Percentiles rank a stretch among this genome's conserved stretches.
These are phyloP conservation scores for Pittosporum tobira DNA, from an alignment of 129 eudicot genomes.

Conservation along the genomic window DNA sequence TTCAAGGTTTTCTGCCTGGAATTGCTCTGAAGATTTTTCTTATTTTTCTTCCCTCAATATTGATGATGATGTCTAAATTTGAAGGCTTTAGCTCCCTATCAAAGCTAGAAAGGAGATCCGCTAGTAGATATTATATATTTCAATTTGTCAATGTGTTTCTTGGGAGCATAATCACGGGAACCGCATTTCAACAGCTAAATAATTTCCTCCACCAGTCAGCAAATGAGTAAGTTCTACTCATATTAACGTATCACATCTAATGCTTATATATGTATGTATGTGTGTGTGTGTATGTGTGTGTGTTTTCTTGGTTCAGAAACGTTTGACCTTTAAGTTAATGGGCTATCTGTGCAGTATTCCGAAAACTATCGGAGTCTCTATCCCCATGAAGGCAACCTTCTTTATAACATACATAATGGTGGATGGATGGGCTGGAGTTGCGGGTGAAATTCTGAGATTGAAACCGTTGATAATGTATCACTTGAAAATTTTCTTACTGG, in stretches of 20 bases:
- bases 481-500: slow-evolving; percentile 61
- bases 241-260: neutral
- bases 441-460: slow-evolving; percentile 68
- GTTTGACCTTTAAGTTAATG: neutral
- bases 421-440: slow-evolving; percentile 96
- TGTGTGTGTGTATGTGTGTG: neutral
- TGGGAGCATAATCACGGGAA: slow-evolving; percentile 73
- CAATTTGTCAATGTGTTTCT: slow-evolving; percentile 65
- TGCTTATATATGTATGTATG: neutral
- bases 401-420: slow-evolving; percentile 70
- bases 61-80: slow-evolving; percentile 74
- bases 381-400: slow-evolving; percentile 82
- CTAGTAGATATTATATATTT: slow-evolving; percentile 51
- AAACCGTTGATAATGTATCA: slow-evolving; percentile 65
- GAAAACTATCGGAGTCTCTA: slow-evolving; percentile 56
- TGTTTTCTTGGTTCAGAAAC: neutral
- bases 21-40: slow-evolving; percentile 69
- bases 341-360: slow-evolving; percentile 42
- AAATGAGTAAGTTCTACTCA: slow-evolving; percentile 38
- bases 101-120: slow-evolving; percentile 68
- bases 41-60: slow-evolving; percentile 48
- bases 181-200: slow-evolving; percentile 63
- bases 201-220: slow-evolving; percentile 58
- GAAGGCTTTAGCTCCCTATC: slow-evolving; percentile 63
- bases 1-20: slow-evolving; percentile 78